Evolutionary conservation across 179 eudicot species (phyloP), one percentile per base, ranked within the genome.

Genomic region (Pouteria campechiana): DNA sequence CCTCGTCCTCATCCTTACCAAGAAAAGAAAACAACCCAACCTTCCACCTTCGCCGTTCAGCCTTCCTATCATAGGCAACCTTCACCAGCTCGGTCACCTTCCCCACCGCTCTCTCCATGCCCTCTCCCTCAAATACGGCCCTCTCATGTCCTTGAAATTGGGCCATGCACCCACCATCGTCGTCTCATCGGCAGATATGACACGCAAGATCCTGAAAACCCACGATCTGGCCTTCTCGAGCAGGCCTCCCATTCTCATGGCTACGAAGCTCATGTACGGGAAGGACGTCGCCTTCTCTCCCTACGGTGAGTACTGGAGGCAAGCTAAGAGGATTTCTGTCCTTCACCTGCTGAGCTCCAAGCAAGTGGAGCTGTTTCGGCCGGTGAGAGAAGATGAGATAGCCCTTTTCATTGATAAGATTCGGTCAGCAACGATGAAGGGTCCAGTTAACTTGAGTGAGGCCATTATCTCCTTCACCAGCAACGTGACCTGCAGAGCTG

Each of bases 31-130:
- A 51, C n/a, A n/a, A n/a, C n/a, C n/a, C n/a, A n/a, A 37, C 9
- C 40, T 27, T 29, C 65, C 52, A n/a, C 58, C 65, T 32, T 14
- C 53, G 6, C 65, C 65, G 10, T 16, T 37, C 1, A 30, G 12
- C 6, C 41, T 60, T 2, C 65, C 65, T 15, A 22, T 60, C 18
- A 52, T 60, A 3, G 65, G 65, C 20, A 60, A 60, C 36, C 53
- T 60, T 37, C 58, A 36, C 17, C 47, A 20, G 7, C 53, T 60
- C 3, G 65, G 58, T 13, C 24, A 19, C 12, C 1, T 15, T 20
- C 65, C 58, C 5, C 65, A 52, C 58, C 17, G n/a, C 9, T 51
- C 58, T 7, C 57, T 60, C 1, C 6, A 20, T 17, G 7, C 3
- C 1, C 58, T 60, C 8, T 5, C 65, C 28, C 32, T 37, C 11